These are phyloP conservation scores for Chloranthus sessilifolius DNA, from an alignment of 164 flowering plant genomes.

Conservation along the genomic window DNA sequence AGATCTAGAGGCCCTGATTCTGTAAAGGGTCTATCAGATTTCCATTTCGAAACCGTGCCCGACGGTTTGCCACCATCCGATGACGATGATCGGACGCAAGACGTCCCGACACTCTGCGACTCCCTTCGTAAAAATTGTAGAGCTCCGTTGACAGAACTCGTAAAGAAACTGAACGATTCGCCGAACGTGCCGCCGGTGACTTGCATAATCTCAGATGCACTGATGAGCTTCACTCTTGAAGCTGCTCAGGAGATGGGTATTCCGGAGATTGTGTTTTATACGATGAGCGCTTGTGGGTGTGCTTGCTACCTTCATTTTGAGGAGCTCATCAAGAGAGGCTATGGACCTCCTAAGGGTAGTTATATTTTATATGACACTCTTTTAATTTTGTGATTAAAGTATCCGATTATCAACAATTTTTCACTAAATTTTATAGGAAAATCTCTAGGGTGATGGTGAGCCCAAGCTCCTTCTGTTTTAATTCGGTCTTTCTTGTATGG, in stretches of 20 bases:
- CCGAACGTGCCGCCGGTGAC: conserved; percentile 18
- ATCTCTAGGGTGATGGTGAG: too few relatives aligned
- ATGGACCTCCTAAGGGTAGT: conserved; percentile 1
- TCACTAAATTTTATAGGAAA: too few relatives aligned
- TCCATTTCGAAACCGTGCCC: conserved; percentile 48
- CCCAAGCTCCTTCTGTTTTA: too few relatives aligned
- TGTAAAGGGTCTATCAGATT: conserved; percentile 25
- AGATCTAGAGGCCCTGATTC: conserved; percentile 33
- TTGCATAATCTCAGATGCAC: not conserved
- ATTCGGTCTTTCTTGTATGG: too few relatives aligned
- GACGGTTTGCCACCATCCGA: conserved; percentile 61
- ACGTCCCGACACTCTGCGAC: conserved; percentile 32
- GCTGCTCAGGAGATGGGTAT: not conserved
- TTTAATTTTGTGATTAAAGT: too few relatives aligned
- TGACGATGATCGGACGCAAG: conserved; percentile 38
- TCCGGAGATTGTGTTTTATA: not conserved
- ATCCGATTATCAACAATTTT: too few relatives aligned
- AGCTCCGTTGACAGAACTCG: conserved; percentile 26
- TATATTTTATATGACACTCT: not conserved
- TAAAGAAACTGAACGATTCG: conserved; percentile 22
- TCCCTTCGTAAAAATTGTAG: conserved; percentile 20
- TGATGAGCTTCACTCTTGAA: conserved; percentile 1
- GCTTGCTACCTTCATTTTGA: not conserved
- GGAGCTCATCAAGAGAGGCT: conserved; percentile 2
- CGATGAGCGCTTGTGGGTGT: conserved; percentile 2